Conservation (phyloP, 179 eudicot genomes). For the Spinacia oleracea region DNA sequence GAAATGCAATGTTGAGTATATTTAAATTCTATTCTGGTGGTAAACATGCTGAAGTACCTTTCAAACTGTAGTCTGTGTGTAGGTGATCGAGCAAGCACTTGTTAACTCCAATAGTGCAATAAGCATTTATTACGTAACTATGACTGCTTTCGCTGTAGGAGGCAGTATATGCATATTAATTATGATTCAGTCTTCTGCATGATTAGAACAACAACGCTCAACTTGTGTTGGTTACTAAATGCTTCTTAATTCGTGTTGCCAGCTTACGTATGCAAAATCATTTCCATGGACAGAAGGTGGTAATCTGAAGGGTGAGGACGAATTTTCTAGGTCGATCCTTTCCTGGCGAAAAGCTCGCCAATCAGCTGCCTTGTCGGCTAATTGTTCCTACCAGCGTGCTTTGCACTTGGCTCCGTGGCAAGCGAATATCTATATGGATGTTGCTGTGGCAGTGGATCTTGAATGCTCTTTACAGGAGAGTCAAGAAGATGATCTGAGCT, state of each 20-base stretch:
- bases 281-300: conserved; percentile 81
- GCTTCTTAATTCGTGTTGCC: conserved; percentile 31
- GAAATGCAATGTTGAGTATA: neutral
- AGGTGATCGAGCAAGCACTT: neutral
- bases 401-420: conserved; percentile 92
- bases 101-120: neutral
- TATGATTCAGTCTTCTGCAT: neutral
- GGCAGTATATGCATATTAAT: neutral
- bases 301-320: conserved; percentile 45
- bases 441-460: conserved; percentile 71
- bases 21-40: neutral
- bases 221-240: conserved; percentile 20
- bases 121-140: neutral
- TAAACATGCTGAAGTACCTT: neutral
- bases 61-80: neutral
- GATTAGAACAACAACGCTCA: neutral
- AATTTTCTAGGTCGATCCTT: conserved; percentile 56
- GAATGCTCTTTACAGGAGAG: conserved; percentile 46
- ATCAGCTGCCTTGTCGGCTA: conserved; percentile 61
- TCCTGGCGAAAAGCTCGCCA: conserved; percentile 68
- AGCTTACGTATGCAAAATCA: conserved; percentile 88
- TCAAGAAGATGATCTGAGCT: conserved; percentile 33
- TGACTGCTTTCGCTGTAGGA: neutral
- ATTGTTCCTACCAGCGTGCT: conserved; percentile 85
- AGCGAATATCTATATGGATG: conserved; percentile 83